Percentiles rank a stretch among this genome's conserved stretches.
Conservation (phyloP, 306 rosid species). For the Gastrolobium villosum region DNA sequence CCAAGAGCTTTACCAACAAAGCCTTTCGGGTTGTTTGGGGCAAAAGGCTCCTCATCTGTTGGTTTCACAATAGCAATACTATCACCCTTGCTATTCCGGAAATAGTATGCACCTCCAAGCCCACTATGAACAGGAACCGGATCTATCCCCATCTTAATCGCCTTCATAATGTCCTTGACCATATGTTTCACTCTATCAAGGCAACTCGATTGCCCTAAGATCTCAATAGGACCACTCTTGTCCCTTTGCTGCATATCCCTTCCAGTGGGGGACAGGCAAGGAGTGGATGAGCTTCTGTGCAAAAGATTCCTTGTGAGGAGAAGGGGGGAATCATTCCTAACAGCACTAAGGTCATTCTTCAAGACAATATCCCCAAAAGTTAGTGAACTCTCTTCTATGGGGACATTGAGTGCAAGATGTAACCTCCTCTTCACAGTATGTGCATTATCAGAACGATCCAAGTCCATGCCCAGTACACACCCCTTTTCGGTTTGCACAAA, state of each 20-base stretch:
- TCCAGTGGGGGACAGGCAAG: slow-evolving; percentile 90
- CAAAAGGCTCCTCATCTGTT: slow-evolving; percentile 98
- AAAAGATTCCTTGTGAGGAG: slow-evolving; percentile 80
- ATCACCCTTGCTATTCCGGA: slow-evolving; percentile 74
- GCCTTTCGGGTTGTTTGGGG: slow-evolving; percentile 97
- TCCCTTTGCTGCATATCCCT: slow-evolving; percentile 88
- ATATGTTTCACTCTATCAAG: slow-evolving; percentile 59
- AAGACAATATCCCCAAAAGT: slow-evolving; percentile 92
- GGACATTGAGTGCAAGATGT: slow-evolving; percentile 92
- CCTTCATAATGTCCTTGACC: slow-evolving; percentile 77
- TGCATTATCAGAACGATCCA: slow-evolving; percentile 87
- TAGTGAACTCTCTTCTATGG: slow-evolving; percentile 88
- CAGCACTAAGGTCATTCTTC: slow-evolving; percentile 85
- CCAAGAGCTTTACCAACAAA: slow-evolving; percentile 97
- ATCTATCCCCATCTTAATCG: slow-evolving; percentile 83
- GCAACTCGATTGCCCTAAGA: slow-evolving; percentile 70
- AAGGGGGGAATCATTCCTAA: slow-evolving; percentile 87
- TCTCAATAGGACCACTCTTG: slow-evolving; percentile 89
- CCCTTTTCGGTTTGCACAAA: slow-evolving; percentile 95
- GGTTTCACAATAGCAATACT: slow-evolving; percentile 96
- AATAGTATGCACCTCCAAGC: slow-evolving; percentile 98
- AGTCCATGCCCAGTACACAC: slow-evolving; percentile 90
- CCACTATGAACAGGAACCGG: slow-evolving; percentile 89
- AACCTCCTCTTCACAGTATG: slow-evolving; percentile 97
- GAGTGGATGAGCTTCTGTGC: slow-evolving; percentile 97